phyloP scores from a whole-genome alignment of 2,329 filamentous ascomycete genomes.

The Pyrenophora graminea region DNA sequence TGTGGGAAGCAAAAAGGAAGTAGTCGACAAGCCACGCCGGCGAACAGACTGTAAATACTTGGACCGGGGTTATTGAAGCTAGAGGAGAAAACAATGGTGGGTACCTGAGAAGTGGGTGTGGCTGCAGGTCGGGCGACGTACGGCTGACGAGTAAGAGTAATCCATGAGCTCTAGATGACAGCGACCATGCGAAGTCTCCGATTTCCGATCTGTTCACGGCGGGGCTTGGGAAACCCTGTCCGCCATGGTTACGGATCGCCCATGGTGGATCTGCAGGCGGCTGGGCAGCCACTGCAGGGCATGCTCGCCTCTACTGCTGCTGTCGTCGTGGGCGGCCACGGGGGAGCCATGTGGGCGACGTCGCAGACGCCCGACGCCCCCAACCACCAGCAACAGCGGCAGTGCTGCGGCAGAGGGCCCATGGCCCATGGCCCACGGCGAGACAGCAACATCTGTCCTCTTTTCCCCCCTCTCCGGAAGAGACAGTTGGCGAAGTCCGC shows the following conservation, averaged over 20 bases:
- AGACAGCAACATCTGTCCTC: background rate
- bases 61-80: conserved; percentile 29
- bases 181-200: conserved; percentile 40
- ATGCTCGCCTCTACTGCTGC: conserved; percentile 22
- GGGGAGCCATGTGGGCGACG: background rate
- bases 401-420: background rate
- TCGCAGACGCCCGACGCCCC: background rate
- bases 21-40: conserved; percentile 39
- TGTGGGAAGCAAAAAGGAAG: conserved; percentile 38
- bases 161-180: conserved; percentile 28
- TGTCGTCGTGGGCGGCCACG: conserved; percentile 3
- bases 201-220: conserved; percentile 44
- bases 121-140: conserved; percentile 38
- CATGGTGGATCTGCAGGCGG: conserved; percentile 41
- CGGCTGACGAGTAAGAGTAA: conserved; percentile 30
- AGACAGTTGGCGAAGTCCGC: conserved; percentile 7
- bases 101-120: conserved; percentile 41
- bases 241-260: conserved; percentile 46
- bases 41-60: conserved; percentile 37
- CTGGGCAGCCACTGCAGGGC: conserved; percentile 44
- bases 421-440: background rate
- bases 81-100: conserved; percentile 34
- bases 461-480: background rate
- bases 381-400: background rate
- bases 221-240: conserved; percentile 40